phyloP scores from a whole-genome alignment of 306 rosid species.

The Trichosanthes cucumerina region DNA sequence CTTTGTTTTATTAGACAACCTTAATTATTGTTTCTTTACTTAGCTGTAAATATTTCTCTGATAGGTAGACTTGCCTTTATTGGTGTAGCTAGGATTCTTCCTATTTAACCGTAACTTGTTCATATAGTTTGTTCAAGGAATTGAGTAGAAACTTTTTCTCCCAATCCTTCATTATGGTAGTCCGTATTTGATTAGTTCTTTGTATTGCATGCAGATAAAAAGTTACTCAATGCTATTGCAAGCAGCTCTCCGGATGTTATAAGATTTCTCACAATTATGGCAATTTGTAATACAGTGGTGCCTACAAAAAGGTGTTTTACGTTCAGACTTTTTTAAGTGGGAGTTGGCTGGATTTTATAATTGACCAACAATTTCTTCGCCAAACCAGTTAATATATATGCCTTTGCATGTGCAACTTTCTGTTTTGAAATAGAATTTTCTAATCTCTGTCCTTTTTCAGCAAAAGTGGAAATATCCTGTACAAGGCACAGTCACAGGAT shows the following conservation, averaged over 20 bases:
- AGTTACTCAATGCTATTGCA: slow-evolving; percentile 60
- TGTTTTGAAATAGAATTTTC: slow-evolving; percentile 11
- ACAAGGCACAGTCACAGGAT: slow-evolving; percentile 98
- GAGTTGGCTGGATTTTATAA: slow-evolving; percentile 7
- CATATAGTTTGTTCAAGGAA: not conserved
- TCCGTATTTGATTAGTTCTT: slow-evolving; percentile 23
- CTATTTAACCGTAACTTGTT: not conserved
- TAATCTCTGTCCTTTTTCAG: slow-evolving; percentile 32
- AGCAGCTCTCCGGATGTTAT: slow-evolving; percentile 62
- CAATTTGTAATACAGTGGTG: slow-evolving; percentile 87
- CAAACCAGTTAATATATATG: not conserved
- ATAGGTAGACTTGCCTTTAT: not conserved
- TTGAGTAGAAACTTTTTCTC: not conserved
- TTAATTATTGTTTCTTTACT: not conserved
- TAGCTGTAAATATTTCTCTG: not conserved
- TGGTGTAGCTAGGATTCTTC: not conserved
- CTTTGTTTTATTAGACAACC: not conserved
- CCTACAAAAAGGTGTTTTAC: slow-evolving; percentile 61
- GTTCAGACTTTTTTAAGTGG: not conserved
- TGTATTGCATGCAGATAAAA: slow-evolving; percentile 49
- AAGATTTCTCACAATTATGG: slow-evolving; percentile 79
- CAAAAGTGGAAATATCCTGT: slow-evolving; percentile 74
- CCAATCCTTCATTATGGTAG: not conserved
- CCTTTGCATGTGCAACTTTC: not conserved
- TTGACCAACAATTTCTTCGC: not conserved